phyloP scores from a whole-genome alignment of 208 protist species.

The Trypanosoma lewisi region DNA sequence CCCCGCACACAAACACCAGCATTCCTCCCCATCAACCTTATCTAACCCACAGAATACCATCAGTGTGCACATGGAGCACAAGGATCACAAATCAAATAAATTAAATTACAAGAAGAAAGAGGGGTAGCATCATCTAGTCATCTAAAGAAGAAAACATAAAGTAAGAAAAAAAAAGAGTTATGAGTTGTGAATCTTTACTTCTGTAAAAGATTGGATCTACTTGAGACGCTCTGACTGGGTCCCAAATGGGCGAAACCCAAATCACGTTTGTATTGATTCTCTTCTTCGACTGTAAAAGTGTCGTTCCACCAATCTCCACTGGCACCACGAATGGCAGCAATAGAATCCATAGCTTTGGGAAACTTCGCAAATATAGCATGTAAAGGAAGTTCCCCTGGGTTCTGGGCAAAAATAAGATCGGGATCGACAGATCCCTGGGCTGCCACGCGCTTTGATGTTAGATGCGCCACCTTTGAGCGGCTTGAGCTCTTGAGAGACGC shows the following conservation, averaged over 20 bases:
- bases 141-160: slow-evolving; percentile 4
- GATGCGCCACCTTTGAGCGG: slow-evolving; percentile 74
- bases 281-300: slow-evolving; percentile 78
- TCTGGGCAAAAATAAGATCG: slow-evolving; percentile 82
- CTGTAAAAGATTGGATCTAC: slow-evolving; percentile 29
- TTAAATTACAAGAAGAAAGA: not conserved
- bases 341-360: slow-evolving; percentile 66
- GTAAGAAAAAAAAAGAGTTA: slow-evolving; percentile 4
- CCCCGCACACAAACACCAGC: too few species aligned
- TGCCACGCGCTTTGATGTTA: slow-evolving; percentile 67
- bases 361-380: slow-evolving; percentile 70
- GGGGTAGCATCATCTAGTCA: slow-evolving; percentile 2
- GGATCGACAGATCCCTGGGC: slow-evolving; percentile 81
- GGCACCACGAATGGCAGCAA: slow-evolving; percentile 59
- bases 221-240: slow-evolving; percentile 67
- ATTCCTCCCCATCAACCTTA: too few species aligned
- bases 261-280: slow-evolving; percentile 80
- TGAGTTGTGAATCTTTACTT: slow-evolving; percentile 15
- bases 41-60: too few species aligned
- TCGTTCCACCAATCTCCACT: slow-evolving; percentile 85
- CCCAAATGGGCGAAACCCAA: slow-evolving; percentile 56
- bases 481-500: slow-evolving; percentile 73
- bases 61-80: too few species aligned
- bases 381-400: slow-evolving; percentile 71
- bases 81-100: not conserved